Base-by-base conservation (phyloP, 2,329 filamentous ascomycete genomes). In the Laburnicola sp. region DNA sequence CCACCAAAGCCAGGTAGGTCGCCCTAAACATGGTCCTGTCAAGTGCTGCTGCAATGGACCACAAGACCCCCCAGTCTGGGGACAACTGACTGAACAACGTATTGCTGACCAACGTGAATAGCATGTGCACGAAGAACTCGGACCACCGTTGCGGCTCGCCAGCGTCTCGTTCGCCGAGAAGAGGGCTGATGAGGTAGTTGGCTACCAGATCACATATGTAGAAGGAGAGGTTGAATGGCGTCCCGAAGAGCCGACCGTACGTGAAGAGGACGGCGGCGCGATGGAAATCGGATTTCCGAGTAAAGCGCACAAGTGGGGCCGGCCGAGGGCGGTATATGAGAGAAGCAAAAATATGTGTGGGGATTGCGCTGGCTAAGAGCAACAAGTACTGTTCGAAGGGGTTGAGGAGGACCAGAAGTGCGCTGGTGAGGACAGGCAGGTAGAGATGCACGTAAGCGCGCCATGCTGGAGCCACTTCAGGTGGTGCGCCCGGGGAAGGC, bases 1-100 rank as follows among this genome's bases (percentile, higher is more conserved):
- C 59, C 25, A 64, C 56, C 22, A 64, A 11, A 39, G 59, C 59
- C 16, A 63, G 25, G 37, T 58, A 64, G 6, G 55, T 46, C 25
- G 53, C 50, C 11, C 51, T 34, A 49, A 40, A 56, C 11, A 64
- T 32, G 2, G 28, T 43, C 10, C 55, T 48, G 38, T 64, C 53
- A 4, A 32, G 43, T 4, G 40, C 11, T 2, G 5, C 38, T 16
- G 57, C 36, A 23, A 47, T 36, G n/a, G 28, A 38, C n/a, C 36
- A 27, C n/a, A 53, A 35, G n/a, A 41, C 32, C n/a, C n/a, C 30
- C 48, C 21, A 39, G 8, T 31, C 23, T 6, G 50, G 50, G 7
- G 55, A 52, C 6, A 56, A 41, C 3, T 50, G 21, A 2, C 31
- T 16, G 21, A 39, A 38, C 8, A 62, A 4, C 11, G 52, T 4